phyloP scores from a whole-genome alignment of 2,329 filamentous ascomycete species.

The Venturia pyrina region DNA sequence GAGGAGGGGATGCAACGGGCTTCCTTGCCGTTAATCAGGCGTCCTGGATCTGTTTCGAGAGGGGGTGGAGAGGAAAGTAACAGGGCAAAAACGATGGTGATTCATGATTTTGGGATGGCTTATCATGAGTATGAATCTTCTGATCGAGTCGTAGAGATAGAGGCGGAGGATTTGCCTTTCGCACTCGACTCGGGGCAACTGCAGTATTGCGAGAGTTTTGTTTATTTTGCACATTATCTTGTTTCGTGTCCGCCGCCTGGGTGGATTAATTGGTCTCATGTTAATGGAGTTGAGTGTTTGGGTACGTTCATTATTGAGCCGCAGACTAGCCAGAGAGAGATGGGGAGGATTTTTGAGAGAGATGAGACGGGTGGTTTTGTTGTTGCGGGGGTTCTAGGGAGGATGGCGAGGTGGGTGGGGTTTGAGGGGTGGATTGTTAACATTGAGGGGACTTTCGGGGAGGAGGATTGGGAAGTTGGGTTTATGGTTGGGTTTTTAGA shows the following conservation, averaged over 20 bases:
- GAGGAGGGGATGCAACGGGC: slow-evolving; percentile 25
- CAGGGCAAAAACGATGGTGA: neutral
- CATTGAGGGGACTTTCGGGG: slow-evolving; percentile 33
- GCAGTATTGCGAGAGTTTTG: slow-evolving; percentile 33
- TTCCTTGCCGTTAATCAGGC: neutral
- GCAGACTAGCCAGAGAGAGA: slow-evolving; percentile 12
- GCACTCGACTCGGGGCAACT: slow-evolving; percentile 19
- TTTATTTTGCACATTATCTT: slow-evolving; percentile 41
- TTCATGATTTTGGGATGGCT: neutral
- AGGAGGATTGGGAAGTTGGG: slow-evolving; percentile 21
- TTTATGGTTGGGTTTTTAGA: slow-evolving; percentile 28
- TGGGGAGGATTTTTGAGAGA: neutral
- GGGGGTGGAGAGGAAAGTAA: neutral
- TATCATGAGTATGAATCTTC: neutral
- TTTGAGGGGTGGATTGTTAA: slow-evolving; percentile 41
- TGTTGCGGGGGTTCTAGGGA: slow-evolving; percentile 28
- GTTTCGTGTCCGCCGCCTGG: slow-evolving; percentile 34
- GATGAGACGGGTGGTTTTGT: slow-evolving; percentile 19
- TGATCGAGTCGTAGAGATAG: neutral
- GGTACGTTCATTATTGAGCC: slow-evolving; percentile 35
- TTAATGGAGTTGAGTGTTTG: slow-evolving; percentile 33
- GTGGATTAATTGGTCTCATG: slow-evolving; percentile 38
- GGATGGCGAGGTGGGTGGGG: slow-evolving; percentile 30
- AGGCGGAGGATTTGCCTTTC: neutral
- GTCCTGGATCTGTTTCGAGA: neutral